phyloP scores from a whole-genome alignment of 176 grass and related monocot species.

The Cenchrus americanus region DNA sequence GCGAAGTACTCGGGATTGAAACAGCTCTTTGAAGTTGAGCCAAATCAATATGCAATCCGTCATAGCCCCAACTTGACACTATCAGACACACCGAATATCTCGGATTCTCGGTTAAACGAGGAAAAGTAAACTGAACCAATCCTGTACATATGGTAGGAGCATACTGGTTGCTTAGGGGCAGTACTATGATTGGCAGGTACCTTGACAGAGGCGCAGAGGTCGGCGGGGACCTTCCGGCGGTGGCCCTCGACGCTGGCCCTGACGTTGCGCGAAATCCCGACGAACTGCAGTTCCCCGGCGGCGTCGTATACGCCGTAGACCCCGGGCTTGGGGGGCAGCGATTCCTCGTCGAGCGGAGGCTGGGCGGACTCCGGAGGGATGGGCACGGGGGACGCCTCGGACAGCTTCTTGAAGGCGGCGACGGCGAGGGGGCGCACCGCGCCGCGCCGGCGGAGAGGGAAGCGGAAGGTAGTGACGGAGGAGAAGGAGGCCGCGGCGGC shows the following conservation, averaged over 20 bases:
- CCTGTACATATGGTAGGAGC: background rate
- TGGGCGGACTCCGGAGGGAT: slow-evolving; percentile 51
- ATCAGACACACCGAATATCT: background rate
- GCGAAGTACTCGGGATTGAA: background rate
- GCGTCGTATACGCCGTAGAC: slow-evolving; percentile 78
- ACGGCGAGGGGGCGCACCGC: background rate
- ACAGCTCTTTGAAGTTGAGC: background rate
- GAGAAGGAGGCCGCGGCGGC: background rate
- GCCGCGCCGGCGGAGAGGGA: background rate
- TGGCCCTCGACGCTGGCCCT: slow-evolving; percentile 75
- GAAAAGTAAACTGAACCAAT: background rate
- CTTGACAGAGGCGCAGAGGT: slow-evolving; percentile 77
- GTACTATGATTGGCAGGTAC: slow-evolving; percentile 14
- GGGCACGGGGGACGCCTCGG: slow-evolving; percentile 55
- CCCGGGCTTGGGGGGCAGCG: slow-evolving; percentile 52
- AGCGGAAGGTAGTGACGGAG: slow-evolving; percentile 11
- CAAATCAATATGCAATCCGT: background rate
- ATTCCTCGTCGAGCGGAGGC: slow-evolving; percentile 29
- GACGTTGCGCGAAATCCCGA: slow-evolving; percentile 85
- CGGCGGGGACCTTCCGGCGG: slow-evolving; percentile 65
- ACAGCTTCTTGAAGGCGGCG: slow-evolving; percentile 50
- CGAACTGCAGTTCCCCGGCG: slow-evolving; percentile 70
- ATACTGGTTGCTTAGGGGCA: background rate
- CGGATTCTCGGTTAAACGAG: background rate
- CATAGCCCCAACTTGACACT: background rate